Evolutionary conservation across 148 eudicot genomes (phyloP).

Genomic region (Amaranthus hypochondriacus): DNA sequence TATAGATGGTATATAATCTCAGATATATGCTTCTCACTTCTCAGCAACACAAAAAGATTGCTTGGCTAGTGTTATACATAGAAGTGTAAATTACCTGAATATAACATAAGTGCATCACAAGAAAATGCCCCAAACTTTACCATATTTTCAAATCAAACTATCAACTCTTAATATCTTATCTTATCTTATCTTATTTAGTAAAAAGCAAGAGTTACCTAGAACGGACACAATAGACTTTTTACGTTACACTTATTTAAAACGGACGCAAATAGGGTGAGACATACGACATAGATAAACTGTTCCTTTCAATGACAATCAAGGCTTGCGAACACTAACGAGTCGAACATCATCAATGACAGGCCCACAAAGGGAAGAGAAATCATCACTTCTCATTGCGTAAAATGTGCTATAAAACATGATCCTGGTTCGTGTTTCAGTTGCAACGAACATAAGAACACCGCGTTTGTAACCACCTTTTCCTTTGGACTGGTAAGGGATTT

Average conservation of each 20-base stretch:
- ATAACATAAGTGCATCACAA: neutral
- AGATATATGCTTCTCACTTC: neutral
- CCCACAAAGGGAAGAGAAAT: slow-evolving; percentile 75
- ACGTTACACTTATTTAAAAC: too few species aligned
- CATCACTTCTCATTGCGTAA: slow-evolving; percentile 76
- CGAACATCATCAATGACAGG: slow-evolving; percentile 77
- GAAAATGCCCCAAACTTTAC: slow-evolving; percentile 1
- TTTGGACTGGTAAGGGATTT: slow-evolving; percentile 74
- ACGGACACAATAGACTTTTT: too few species aligned
- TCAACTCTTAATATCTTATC: neutral
- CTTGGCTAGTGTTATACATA: slow-evolving; percentile 14
- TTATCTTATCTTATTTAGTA: too few species aligned
- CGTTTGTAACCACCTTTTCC: slow-evolving; percentile 84
- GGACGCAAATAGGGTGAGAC: too few species aligned
- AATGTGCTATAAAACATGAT: slow-evolving; percentile 76
- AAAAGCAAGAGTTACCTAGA: too few species aligned
- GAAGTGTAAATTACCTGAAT: neutral
- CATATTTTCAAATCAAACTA: slow-evolving; percentile 11
- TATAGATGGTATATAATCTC: neutral
- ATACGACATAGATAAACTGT: neutral
- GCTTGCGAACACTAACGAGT: slow-evolving; percentile 61
- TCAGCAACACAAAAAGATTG: slow-evolving; percentile 17
- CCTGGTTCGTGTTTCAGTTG: slow-evolving; percentile 42
- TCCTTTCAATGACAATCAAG: slow-evolving; percentile 12
- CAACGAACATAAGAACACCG: slow-evolving; percentile 60